Evolutionary conservation across 1,284 basidiomycete genomes (phyloP), one percentile per base, ranked within the genome.

Genomic region (Microbotryomycetes sp.): DNA sequence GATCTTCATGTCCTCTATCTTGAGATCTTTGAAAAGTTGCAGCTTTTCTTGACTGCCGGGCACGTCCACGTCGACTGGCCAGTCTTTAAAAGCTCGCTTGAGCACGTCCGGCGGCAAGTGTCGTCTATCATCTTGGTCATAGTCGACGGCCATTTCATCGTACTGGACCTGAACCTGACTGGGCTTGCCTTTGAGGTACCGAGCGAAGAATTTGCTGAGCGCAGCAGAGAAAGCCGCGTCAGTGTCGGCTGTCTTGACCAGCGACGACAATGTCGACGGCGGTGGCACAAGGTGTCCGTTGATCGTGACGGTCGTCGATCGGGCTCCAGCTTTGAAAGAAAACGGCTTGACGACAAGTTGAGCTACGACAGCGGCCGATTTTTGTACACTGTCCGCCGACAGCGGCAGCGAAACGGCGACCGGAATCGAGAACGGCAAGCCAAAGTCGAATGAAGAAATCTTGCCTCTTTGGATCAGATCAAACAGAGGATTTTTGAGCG

Each of bases 1-100:
- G 45, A 68, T 59, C 52, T 64, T 59, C 70, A 71, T 66, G 47
- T 70, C 65, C 58, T 66, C 61, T 35, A 71, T 70, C 27, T 61
- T n/a, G 3, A 71, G 53, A 45, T 71, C 59, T 45, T 60, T 57
- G 56, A 71, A 68, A n/a, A 71, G 51, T 26, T 71, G 63, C 49
- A 56, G 27, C 18, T 62, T 24, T 6, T 57, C 55, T 31, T 56
- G 27, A n/a, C 56, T 26, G 4, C 62, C 65, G 5, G 66, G 57
- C 1, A 71, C 55, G 6, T 53, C 29, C 26, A 66, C 45, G 3
- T 47, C 45, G 21, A 61, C 31, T 6, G 31, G 28, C 27, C 62
- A 27, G 15, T 53, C 41, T 23, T 50, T 52, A 18, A 63, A 56
- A 11, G 59, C 51, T 27, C 50, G 52, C 9, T 47, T 47, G 11